phyloP scores from a whole-genome alignment of 805 yeast species.

The Saccharomycopsis olivae region DNA sequence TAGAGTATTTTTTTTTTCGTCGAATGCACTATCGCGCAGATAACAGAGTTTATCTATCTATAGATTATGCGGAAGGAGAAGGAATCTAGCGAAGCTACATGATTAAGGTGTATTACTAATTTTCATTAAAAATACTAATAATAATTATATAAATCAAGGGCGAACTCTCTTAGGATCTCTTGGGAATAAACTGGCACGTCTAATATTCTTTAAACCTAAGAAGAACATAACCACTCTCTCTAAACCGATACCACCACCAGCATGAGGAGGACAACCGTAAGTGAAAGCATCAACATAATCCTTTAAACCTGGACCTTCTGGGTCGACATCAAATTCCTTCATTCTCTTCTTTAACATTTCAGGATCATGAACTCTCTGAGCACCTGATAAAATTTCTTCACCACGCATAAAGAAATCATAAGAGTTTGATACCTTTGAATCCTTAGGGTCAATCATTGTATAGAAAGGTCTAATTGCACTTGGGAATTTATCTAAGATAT shows the following conservation, averaged over 20 bases:
- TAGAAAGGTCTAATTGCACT: constrained; percentile 94
- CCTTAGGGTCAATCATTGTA: constrained; percentile 96
- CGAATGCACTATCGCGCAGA: too few species aligned
- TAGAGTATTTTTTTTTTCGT: too few species aligned
- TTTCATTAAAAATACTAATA: too few species aligned
- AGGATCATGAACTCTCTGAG: constrained; percentile 97
- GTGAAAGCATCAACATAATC: constrained; percentile 90
- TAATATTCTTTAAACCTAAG: constrained; percentile 91
- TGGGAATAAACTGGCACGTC: constrained; percentile 98
- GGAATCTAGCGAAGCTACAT: too few species aligned
- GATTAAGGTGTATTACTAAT: too few species aligned
- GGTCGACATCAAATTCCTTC: constrained; percentile 73
- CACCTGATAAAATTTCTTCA: constrained; percentile 98
- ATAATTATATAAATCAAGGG: constrained; percentile 37
- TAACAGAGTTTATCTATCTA: too few species aligned
- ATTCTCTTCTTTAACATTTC: constrained; percentile 73
- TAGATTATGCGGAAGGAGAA: too few species aligned
- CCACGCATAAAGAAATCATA: constrained; percentile 99
- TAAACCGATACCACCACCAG: constrained; percentile 99
- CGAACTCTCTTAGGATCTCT: constrained; percentile 93
- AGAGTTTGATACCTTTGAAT: constrained; percentile 90
- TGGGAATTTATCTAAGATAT: constrained; percentile 97
- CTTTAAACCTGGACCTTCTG: constrained; percentile 67
- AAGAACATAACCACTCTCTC: constrained; percentile 99
- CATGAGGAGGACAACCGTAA: constrained; percentile 97